Conservation (phyloP, 1,139 yeast species). For the Yamadazyma diddensiae region DNA sequence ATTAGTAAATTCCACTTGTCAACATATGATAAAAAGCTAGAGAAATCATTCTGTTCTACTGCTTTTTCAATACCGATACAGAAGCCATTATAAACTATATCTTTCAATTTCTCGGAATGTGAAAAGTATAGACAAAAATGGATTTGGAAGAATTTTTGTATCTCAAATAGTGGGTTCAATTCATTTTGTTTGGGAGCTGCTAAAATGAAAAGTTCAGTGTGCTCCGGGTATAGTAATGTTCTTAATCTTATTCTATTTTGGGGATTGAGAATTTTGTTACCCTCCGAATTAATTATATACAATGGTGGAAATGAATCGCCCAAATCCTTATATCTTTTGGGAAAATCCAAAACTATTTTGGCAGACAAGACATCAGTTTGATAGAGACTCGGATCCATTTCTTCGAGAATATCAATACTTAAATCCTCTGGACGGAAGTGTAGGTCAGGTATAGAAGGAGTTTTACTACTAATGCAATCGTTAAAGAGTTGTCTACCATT, state of each 20-base stretch:
- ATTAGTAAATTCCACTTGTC: conserved; percentile 45
- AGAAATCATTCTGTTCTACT: conserved; percentile 33
- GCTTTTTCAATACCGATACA: conserved; percentile 30
- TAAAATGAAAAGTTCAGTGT: conserved; percentile 37
- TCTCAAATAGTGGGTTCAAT: conserved; percentile 70
- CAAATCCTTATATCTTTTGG: conserved; percentile 30
- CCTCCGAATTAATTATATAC: conserved; percentile 15
- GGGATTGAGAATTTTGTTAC: conserved; percentile 20
- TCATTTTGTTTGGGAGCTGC: conserved; percentile 53
- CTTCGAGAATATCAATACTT: conserved; percentile 17
- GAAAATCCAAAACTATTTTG: conserved; percentile 27
- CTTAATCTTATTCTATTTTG: conserved; percentile 33
- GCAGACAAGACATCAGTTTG: conserved; percentile 27
- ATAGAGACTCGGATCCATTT: conserved; percentile 17
- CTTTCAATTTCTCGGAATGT: conserved; percentile 36
- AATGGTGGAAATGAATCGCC: conserved; percentile 41
- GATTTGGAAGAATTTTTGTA: conserved; percentile 51
- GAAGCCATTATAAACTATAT: conserved; percentile 32
- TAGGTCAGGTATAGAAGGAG: conserved; percentile 24
- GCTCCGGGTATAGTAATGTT: conserved; percentile 41
- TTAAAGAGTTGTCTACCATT: conserved; percentile 34
- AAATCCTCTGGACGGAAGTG: conserved; percentile 17
- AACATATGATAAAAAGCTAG: conserved; percentile 31
- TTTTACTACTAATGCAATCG: conserved; percentile 20
- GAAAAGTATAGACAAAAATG: conserved; percentile 41